phyloP scores from a whole-genome alignment of 176 grass and related monocot species.

The Ananas comosus region DNA sequence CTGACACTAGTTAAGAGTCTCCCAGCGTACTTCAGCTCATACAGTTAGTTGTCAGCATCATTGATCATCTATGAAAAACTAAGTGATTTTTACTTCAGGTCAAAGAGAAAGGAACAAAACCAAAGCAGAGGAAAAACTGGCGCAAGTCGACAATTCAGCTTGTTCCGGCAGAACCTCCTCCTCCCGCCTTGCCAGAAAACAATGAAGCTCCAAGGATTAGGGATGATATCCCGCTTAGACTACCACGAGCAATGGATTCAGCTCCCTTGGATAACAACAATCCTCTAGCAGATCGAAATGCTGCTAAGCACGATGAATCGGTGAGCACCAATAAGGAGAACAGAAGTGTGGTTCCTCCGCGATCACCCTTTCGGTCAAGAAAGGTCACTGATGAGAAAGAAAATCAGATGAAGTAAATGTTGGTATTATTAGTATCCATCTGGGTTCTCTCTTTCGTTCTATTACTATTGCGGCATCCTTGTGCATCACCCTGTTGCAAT shows the following conservation, averaged over 20 bases:
- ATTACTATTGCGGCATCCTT: not conserved
- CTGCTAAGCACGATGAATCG: conserved; percentile 31
- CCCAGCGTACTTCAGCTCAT: no score
- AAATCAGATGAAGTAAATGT: conserved; percentile 40
- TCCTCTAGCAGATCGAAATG: conserved; percentile 60
- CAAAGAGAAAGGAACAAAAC: conserved; percentile 27
- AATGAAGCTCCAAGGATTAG: conserved; percentile 25
- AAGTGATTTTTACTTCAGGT: conserved; percentile 20
- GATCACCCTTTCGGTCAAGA: conserved; percentile 29
- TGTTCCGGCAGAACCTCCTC: conserved; percentile 28
- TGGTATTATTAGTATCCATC: not conserved
- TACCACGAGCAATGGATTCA: conserved; percentile 72
- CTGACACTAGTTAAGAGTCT: no score
- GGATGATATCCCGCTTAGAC: conserved; percentile 47
- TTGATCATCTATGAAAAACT: no score
- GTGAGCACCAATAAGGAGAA: conserved; percentile 39
- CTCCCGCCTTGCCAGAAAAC: conserved; percentile 15
- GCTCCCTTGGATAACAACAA: conserved; percentile 25
- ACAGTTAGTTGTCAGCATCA: no score
- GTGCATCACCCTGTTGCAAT: not conserved
- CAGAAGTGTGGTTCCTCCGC: conserved; percentile 18
- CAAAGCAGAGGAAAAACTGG: conserved; percentile 68
- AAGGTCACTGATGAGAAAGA: conserved; percentile 62
- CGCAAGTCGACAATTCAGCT: conserved; percentile 62
- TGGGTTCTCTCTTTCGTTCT: not conserved